phyloP scores from a whole-genome alignment of 495 filamentous ascomycete species.

The Penicillium paradoxum region DNA sequence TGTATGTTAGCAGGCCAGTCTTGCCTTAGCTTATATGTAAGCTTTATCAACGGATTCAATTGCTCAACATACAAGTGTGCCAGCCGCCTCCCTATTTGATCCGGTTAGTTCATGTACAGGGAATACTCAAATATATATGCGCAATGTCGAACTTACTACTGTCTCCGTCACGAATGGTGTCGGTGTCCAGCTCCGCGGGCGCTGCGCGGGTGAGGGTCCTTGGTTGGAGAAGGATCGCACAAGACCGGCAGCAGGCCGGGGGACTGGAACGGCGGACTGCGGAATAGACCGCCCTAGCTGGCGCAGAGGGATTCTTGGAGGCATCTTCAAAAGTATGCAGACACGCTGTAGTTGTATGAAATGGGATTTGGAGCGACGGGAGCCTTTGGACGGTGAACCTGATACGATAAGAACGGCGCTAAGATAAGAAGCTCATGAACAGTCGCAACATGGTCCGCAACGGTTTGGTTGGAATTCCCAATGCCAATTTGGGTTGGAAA shows the following conservation, averaged over 20 bases:
- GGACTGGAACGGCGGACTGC: constrained; percentile 3
- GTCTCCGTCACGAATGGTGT: constrained; percentile 76
- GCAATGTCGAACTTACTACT: constrained; percentile 55
- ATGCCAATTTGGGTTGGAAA: too few relatives aligned
- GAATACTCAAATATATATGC: neutral
- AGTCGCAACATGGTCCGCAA: neutral
- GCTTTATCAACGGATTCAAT: neutral
- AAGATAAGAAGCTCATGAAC: constrained; percentile 15
- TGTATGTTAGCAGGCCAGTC: constrained; percentile 11
- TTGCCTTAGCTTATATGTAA: constrained; percentile 2
- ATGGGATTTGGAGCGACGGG: constrained; percentile 4
- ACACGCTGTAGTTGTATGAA: neutral
- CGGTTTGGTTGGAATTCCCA: neutral
- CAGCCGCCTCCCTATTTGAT: constrained; percentile 71
- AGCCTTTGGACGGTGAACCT: constrained; percentile 7
- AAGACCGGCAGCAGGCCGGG: constrained; percentile 4
- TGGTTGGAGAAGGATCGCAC: constrained; percentile 33
- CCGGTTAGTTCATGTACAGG: constrained; percentile 29
- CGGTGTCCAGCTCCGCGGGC: constrained; percentile 55
- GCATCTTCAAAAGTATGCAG: constrained; percentile 13
- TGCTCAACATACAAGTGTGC: constrained; percentile 67
- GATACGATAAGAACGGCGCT: constrained; percentile 14
- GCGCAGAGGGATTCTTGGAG: constrained; percentile 18
- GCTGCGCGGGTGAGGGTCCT: constrained; percentile 32
- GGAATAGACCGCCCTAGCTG: constrained; percentile 24